Evolutionary conservation across 345 rosid genomes (phyloP), one percentile per base, ranked within the genome.

Genomic region (Lagerstroemia speciosa): DNA sequence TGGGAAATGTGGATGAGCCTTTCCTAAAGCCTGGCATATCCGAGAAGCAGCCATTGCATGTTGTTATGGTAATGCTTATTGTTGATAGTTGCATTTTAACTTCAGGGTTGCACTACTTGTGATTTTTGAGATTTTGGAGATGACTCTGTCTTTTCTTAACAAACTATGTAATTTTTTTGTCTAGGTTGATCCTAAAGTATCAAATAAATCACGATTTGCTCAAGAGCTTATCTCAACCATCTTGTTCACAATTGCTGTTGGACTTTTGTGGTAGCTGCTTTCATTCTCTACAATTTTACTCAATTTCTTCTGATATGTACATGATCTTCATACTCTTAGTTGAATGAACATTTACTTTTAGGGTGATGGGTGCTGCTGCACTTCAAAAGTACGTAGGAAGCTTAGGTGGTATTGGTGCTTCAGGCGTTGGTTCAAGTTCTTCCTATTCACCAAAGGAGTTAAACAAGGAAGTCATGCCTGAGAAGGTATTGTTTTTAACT

Each of bases 381-480:
- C 93, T 94, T 72, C 98, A 94, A 72, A 94, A 87, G 83, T 94
- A 91, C 79, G 78, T 91, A 67, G 98, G 96, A 65, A 85, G 93
- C 81, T 79, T 91, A 69, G 98, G 99, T 73, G 98, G 98, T 67
- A 93, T 93, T 67, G 98, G 99, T 77, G 65, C 98, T 73, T 91
- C 99, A 61, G 96, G 98, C 62, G 98, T 91, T 76, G 98, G 98
- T 70, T 94, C 99, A 43, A 88, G 92, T 77, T 91, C 98, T 73
- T 89, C 98, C 40, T 94, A 89, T 82, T 30, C 97, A 57, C 88
- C 91, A 31, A 94, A 93, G 77, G 97, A 93, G 61, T 69, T 85
- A 72, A 93, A 91, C 80, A 93, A 93, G 82, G 98, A 93, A 83
- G 84, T 93, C 72, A 87, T 69, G 65, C 98, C 98, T 5, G 98